Evolutionary conservation across 176 grass and related monocot genomes (phyloP), one percentile per base, ranked within the genome.

Genomic region (Musa beccarii): DNA sequence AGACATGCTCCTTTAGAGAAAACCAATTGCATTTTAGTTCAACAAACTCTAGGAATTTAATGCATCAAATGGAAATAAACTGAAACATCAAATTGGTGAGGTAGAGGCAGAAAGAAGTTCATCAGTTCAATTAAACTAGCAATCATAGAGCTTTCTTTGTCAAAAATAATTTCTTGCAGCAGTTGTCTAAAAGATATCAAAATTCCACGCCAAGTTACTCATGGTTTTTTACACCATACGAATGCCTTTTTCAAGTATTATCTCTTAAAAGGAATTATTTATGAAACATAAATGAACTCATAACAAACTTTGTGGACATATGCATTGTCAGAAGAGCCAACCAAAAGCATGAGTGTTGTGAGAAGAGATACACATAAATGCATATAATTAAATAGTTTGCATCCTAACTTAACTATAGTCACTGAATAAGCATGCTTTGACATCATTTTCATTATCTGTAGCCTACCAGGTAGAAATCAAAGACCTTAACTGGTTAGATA

Each of bases 1-100:
- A 0, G 77, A 23, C 10, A 87, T 83, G 28, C 63, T 85, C 55
- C 90, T 85, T 68, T 20, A 43, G 64, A 53, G 11, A 53, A 63
- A 5, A 21, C 54, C 26, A 85, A 73, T 25, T 4, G 43, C 14
- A 52, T 79, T 11, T 2, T 74, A 76, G 71, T 24, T 73, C 11
- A 51, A 70, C 16, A 70, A 13, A 51, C 17, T 51, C 17, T n/a
- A 51, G 25, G 63, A 66, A 26, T 9, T 69, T 17, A 49, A 69
- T 49, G 28, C 29, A 69, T 51, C 43, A 20, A n/a, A 51, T 51
- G 49, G 19, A n/a, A 51, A 52, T 49, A 51, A 20, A 70, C 11
- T 49, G 68, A 49, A 70, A 51, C 2, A 8, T 51, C 25, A 51
- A 51, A 49, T 0, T 51, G 68, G 49, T 52, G 68, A 14, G 7